Evolutionary conservation across 768 basidiomycete genomes (phyloP).

Genomic region (Panellus pusillus): DNA sequence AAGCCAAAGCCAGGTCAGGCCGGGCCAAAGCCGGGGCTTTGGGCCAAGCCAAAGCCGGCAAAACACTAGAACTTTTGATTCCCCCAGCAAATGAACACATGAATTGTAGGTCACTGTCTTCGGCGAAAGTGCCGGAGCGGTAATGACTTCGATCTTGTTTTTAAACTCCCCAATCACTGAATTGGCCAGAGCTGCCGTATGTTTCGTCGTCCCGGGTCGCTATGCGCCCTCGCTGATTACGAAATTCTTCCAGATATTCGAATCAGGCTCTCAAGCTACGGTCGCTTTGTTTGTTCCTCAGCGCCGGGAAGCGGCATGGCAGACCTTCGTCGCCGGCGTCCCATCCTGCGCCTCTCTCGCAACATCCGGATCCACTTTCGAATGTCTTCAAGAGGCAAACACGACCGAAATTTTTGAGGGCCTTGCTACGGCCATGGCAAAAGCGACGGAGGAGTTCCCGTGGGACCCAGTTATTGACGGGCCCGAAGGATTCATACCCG

Average conservation of each 20-base stretch:
- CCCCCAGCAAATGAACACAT: neutral
- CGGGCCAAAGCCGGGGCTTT: no score
- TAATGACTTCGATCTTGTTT: conserved; percentile 37
- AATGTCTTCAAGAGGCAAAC: conserved; percentile 26
- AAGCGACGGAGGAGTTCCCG: conserved; percentile 25
- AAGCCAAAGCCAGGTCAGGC: no score
- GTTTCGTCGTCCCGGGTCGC: neutral
- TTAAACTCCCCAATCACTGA: conserved; percentile 30
- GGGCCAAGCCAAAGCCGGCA: no score
- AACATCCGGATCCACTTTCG: conserved; percentile 29
- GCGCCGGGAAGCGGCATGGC: conserved; percentile 31
- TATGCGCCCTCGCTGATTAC: no score
- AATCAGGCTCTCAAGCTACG: conserved; percentile 39
- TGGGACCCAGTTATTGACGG: conserved; percentile 43
- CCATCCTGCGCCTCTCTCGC: conserved; percentile 23
- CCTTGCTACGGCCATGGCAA: conserved; percentile 18
- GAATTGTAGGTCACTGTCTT: conserved; percentile 41
- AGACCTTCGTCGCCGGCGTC: conserved; percentile 29
- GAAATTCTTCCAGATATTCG: conserved; percentile 34
- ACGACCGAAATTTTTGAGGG: conserved; percentile 27
- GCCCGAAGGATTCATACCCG: conserved; percentile 34
- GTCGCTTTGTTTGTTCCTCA: conserved; percentile 26
- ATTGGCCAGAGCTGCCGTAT: conserved; percentile 32
- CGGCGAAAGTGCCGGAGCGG: conserved; percentile 51
- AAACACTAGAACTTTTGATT: no score